Evolutionary conservation across 2,329 filamentous ascomycete genomes (phyloP).

Genomic region (Tolypocladium nubicola): DNA sequence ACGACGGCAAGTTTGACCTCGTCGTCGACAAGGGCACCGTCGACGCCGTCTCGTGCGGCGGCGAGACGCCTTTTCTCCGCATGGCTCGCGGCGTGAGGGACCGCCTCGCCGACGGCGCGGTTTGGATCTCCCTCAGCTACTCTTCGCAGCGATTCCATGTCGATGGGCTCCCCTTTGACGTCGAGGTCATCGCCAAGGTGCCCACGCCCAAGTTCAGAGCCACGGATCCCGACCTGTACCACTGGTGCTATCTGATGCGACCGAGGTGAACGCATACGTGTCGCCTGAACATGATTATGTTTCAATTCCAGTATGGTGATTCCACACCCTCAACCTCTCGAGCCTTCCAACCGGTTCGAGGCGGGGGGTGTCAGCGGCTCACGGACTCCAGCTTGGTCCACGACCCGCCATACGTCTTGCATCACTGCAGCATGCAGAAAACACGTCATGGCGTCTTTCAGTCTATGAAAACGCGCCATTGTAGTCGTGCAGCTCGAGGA

Average conservation of each 20-base stretch:
- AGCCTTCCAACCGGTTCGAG: no score
- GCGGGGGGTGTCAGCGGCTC: neutral
- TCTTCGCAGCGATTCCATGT: conserved; percentile 30
- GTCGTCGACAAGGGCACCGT: conserved; percentile 39
- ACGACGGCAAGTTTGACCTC: conserved; percentile 23
- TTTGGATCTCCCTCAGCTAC: conserved; percentile 39
- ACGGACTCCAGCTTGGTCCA: neutral
- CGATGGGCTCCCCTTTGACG: conserved; percentile 26
- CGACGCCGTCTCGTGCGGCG: conserved; percentile 37
- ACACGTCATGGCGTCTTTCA: neutral
- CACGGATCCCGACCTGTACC: conserved; percentile 35
- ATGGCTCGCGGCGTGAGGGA: conserved; percentile 27
- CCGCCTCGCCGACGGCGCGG: conserved; percentile 22
- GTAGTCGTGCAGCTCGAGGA: neutral
- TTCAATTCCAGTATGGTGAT: neutral
- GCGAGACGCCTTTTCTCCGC: conserved; percentile 20
- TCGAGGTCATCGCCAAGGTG: conserved; percentile 30
- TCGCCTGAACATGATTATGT: neutral
- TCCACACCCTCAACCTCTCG: neutral
- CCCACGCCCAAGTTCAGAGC: conserved; percentile 26
- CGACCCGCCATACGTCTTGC: neutral
- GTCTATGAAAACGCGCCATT: neutral
- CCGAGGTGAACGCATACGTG: conserved; percentile 12
- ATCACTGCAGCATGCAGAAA: neutral
- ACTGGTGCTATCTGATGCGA: conserved; percentile 33